Conservation (phyloP, 768 basidiomycete species). For the Trametes cingulata region DNA sequence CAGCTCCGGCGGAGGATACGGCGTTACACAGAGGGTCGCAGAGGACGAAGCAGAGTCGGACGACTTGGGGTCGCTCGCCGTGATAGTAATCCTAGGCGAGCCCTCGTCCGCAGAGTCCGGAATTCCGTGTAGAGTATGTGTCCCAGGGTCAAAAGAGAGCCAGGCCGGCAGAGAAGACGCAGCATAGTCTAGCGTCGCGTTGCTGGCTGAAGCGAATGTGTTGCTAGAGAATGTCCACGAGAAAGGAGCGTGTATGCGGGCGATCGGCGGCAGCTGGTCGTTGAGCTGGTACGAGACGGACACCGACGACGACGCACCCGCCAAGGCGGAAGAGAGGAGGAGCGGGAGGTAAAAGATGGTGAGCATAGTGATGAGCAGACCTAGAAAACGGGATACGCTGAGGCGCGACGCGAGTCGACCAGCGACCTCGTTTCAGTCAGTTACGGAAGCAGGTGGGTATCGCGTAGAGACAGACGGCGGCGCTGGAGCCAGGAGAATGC, state of each 20-base stretch:
- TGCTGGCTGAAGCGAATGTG: slow-evolving; percentile 62
- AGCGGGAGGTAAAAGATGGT: slow-evolving; percentile 22
- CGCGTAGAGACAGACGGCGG: slow-evolving; percentile 13
- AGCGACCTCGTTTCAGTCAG: slow-evolving; percentile 19
- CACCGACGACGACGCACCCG: slow-evolving; percentile 32
- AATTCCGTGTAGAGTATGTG: slow-evolving; percentile 66
- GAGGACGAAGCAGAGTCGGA: slow-evolving; percentile 47
- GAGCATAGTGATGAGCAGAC: slow-evolving; percentile 27
- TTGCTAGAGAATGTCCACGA: slow-evolving; percentile 65
- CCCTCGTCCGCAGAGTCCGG: slow-evolving; percentile 68
- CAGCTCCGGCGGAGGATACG: slow-evolving; percentile 53
- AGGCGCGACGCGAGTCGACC: slow-evolving; percentile 22
- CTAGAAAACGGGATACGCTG: background rate
- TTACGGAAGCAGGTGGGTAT: background rate
- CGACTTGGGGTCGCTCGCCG: slow-evolving; percentile 55
- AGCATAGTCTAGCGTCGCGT: slow-evolving; percentile 49
- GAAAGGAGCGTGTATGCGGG: slow-evolving; percentile 63
- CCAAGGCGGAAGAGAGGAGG: slow-evolving; percentile 2
- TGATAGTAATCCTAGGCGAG: slow-evolving; percentile 57
- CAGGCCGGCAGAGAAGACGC: slow-evolving; percentile 66
- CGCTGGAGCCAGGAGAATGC: background rate
- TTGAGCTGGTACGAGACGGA: slow-evolving; percentile 61
- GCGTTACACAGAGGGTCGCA: slow-evolving; percentile 59
- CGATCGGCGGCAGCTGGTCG: slow-evolving; percentile 77
- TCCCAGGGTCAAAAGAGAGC: slow-evolving; percentile 68